phyloP scores from a whole-genome alignment of 2,329 filamentous ascomycete species.

The Nothophoma quercina region DNA sequence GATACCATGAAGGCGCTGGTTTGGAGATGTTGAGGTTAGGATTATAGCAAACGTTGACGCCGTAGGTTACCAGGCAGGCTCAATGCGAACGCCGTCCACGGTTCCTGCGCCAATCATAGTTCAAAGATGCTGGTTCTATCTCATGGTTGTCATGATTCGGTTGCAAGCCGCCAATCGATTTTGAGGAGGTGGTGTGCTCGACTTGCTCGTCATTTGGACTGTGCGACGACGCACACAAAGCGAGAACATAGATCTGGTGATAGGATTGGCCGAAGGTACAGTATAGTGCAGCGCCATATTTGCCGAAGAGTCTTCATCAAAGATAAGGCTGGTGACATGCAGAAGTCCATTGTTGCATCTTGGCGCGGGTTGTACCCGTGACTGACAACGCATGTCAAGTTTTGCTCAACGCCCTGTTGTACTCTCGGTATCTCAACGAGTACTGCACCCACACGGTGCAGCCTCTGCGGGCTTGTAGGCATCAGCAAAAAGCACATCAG shows the following conservation, averaged over 20 bases:
- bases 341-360: background rate
- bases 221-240: background rate
- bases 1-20: background rate
- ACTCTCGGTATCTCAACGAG: background rate
- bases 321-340: background rate
- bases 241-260: background rate
- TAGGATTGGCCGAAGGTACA: background rate
- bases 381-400: background rate
- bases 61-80: background rate
- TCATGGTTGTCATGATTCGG: background rate
- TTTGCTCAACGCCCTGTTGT: too few species aligned
- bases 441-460: too few species aligned
- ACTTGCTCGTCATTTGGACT: background rate
- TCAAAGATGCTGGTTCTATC: background rate
- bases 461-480: too few species aligned
- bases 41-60: background rate
- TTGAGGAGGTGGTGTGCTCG: background rate
- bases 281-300: background rate
- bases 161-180: background rate
- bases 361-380: background rate
- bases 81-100: background rate
- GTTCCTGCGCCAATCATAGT: background rate
- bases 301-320: background rate
- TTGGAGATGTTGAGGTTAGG: background rate
- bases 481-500: too few species aligned